phyloP scores from a whole-genome alignment of 495 filamentous ascomycete genomes.

The Amniculicola lignicola region DNA sequence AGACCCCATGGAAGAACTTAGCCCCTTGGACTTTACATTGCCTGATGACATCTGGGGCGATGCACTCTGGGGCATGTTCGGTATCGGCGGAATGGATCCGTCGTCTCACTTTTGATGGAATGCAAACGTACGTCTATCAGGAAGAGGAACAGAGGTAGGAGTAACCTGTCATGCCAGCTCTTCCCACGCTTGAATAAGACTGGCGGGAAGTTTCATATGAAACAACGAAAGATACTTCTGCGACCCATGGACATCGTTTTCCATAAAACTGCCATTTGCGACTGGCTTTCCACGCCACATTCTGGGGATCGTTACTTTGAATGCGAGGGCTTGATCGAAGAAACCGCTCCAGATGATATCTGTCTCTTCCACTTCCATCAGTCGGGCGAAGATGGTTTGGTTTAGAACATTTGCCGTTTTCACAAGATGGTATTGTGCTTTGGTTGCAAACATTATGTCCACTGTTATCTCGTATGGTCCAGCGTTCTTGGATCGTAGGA shows the following conservation, averaged over 20 bases:
- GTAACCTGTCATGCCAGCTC: no score
- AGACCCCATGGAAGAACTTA: not conserved
- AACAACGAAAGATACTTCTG: constrained; percentile 40
- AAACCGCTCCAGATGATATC: constrained; percentile 45
- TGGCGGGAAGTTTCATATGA: constrained; percentile 6
- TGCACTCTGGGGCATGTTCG: constrained; percentile 16
- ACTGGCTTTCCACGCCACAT: constrained; percentile 21
- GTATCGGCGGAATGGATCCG: not conserved
- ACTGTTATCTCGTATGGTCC: constrained; percentile 53
- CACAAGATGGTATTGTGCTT: constrained; percentile 38
- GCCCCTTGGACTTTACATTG: constrained; percentile 10
- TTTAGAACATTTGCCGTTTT: constrained; percentile 42
- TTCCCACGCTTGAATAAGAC: constrained; percentile 8
- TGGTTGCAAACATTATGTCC: constrained; percentile 49
- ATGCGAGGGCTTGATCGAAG: constrained; percentile 47
- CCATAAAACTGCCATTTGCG: constrained; percentile 35
- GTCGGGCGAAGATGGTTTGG: constrained; percentile 30
- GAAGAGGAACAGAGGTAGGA: not conserved
- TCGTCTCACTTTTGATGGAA: not conserved
- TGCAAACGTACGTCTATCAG: not conserved
- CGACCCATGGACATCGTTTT: constrained; percentile 43
- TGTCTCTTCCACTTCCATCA: constrained; percentile 39
- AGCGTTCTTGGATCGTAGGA: constrained; percentile 51
- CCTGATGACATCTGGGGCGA: constrained; percentile 23
- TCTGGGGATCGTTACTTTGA: constrained; percentile 46